phyloP scores from a whole-genome alignment of 2,329 filamentous ascomycete genomes.

The Aspergillus luchuensis region DNA sequence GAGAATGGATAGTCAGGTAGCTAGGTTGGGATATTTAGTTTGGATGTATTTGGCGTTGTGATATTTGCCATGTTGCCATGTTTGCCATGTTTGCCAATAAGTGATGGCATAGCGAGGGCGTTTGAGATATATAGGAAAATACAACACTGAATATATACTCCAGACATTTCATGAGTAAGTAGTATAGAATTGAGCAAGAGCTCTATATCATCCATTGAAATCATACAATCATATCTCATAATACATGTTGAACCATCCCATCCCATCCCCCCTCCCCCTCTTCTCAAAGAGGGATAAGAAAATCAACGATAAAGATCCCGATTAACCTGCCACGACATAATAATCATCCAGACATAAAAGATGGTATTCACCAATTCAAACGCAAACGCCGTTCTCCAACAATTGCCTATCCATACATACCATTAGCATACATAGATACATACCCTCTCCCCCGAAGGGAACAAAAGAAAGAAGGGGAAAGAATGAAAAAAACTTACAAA shows the following conservation, averaged over 20 bases:
- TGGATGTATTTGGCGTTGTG: slow-evolving; percentile 1
- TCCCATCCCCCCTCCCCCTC: background rate
- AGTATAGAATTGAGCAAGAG: background rate
- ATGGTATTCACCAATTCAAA: slow-evolving; percentile 65
- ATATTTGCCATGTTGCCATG: background rate
- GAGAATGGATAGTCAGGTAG: slow-evolving; percentile 27
- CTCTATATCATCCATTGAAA: background rate
- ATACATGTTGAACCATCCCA: background rate
- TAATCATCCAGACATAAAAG: slow-evolving; percentile 68
- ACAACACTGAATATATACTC: background rate
- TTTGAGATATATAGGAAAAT: slow-evolving; percentile 13
- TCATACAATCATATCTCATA: slow-evolving; percentile 5
- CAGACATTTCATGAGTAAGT: background rate
- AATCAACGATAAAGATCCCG: slow-evolving; percentile 32
- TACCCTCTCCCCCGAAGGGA: background rate
- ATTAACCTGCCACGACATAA: slow-evolving; percentile 61
- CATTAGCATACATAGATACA: slow-evolving; percentile 3
- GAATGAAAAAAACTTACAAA: slow-evolving; percentile 52
- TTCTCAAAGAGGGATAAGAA: background rate
- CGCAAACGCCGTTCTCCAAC: slow-evolving; percentile 65
- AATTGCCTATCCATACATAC: slow-evolving; percentile 48
- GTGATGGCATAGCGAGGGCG: slow-evolving; percentile 36
- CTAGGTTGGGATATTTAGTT: background rate
- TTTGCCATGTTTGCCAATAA: background rate
- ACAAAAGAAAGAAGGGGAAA: background rate